These are phyloP conservation scores for Tricharina praecox DNA, from an alignment of 495 filamentous ascomycete species.

Conservation along the genomic window DNA sequence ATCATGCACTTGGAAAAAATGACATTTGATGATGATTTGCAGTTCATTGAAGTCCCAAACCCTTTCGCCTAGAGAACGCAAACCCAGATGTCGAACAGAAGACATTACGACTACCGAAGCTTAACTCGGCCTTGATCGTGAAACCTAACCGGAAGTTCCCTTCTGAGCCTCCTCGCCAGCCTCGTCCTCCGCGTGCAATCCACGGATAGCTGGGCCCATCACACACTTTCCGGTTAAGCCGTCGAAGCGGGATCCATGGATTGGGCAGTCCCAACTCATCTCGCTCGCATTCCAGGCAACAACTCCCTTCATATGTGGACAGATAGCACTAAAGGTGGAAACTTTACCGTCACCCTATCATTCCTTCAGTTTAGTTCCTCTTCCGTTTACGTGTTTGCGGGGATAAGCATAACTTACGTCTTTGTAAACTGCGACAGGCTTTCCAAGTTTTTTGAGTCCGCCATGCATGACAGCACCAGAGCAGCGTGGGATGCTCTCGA, in stretches of 20 bases:
- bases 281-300: slow-evolving; percentile 40
- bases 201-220: slow-evolving; percentile 35
- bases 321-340: slow-evolving; percentile 36
- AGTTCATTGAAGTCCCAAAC: too few species aligned
- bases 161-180: slow-evolving; percentile 11
- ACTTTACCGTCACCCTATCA: slow-evolving; percentile 32
- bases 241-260: slow-evolving; percentile 41
- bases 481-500: slow-evolving; percentile 36
- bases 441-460: slow-evolving; percentile 22
- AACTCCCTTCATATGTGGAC: slow-evolving; percentile 40
- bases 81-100: too few species aligned
- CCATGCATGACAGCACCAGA: slow-evolving; percentile 37
- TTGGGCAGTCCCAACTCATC: slow-evolving; percentile 39
- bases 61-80: too few species aligned
- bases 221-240: slow-evolving; percentile 35
- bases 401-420: slow-evolving; percentile 21
- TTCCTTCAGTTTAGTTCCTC: not conserved
- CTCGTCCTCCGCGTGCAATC: slow-evolving; percentile 11
- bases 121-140: too few species aligned
- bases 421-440: slow-evolving; percentile 40
- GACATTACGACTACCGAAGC: too few species aligned
- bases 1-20: too few species aligned
- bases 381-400: not conserved
- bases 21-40: too few species aligned
- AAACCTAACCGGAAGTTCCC: slow-evolving; percentile 13